phyloP scores from a whole-genome alignment of 768 basidiomycete species.

The Boletus reticulatus region DNA sequence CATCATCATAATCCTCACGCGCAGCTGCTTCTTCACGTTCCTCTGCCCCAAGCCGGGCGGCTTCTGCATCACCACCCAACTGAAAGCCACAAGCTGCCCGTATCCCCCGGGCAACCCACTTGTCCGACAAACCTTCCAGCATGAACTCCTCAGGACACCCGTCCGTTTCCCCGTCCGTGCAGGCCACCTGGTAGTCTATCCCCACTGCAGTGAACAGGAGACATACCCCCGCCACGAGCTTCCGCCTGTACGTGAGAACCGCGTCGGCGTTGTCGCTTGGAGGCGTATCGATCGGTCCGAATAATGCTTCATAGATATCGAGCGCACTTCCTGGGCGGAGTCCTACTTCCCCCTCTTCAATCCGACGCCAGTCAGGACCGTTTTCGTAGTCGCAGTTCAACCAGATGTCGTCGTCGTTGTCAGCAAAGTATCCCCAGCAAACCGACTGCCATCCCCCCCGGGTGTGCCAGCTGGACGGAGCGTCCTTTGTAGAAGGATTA shows the following conservation, averaged over 20 bases:
- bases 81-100: constrained; percentile 9
- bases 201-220: constrained; percentile 9
- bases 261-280: not conserved
- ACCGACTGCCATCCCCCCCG: constrained; percentile 7
- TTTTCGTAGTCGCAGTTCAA: too few species aligned
- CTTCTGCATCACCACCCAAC: not conserved
- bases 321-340: constrained; percentile 2
- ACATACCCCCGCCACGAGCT: constrained; percentile 2
- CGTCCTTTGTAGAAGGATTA: not conserved
- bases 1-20: too few species aligned
- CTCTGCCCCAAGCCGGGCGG: too few species aligned
- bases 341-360: not conserved
- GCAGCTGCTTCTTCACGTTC: too few species aligned
- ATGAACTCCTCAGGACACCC: not conserved
- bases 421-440: constrained; percentile 9
- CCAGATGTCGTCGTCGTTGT: not conserved
- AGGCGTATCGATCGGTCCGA: constrained; percentile 1
- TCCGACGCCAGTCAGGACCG: not conserved
- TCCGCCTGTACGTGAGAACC: not conserved
- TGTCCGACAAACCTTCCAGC: constrained; percentile 10
- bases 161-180: constrained; percentile 7
- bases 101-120: constrained; percentile 13
- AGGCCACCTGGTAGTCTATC: constrained; percentile 6
- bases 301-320: constrained; percentile 2
- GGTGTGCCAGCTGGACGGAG: not conserved